A percentile compares a stretch with the other conserved stretches of the same genome.
These are phyloP conservation scores for Fusarium camptoceras DNA, from an alignment of 2,329 filamentous ascomycete species.

Conservation along the genomic window DNA sequence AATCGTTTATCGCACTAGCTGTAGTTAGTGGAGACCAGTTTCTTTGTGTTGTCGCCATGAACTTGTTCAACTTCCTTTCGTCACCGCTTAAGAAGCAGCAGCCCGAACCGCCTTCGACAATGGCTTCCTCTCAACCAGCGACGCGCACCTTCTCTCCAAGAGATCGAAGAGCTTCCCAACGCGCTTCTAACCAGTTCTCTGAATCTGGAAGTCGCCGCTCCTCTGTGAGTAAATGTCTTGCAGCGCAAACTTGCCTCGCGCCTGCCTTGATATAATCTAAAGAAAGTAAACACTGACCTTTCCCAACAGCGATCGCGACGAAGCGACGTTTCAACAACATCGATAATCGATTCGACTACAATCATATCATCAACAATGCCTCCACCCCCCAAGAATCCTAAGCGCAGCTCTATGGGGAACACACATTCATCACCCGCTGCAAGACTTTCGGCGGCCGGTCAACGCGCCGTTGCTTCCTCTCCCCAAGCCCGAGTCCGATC, in stretches of 20 bases:
- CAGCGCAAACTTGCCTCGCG: background rate
- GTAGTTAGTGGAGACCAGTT: background rate
- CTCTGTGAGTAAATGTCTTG: conserved; percentile 17
- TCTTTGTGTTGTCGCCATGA: conserved; percentile 7
- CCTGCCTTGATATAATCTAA: background rate
- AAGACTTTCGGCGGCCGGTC: background rate
- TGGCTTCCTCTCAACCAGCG: conserved; percentile 21
- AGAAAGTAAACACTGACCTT: background rate
- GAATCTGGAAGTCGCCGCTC: conserved; percentile 29
- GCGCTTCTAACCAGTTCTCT: conserved; percentile 15
- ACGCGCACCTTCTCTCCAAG: conserved; percentile 30
- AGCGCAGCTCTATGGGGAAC: background rate
- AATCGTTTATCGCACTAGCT: background rate
- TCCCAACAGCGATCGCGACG: conserved; percentile 23
- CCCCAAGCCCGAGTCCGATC: background rate
- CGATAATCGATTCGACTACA: conserved; percentile 16
- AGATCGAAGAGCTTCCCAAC: conserved; percentile 28
- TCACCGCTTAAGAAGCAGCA: conserved; percentile 42
- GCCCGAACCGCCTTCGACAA: conserved; percentile 7
- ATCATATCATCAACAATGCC: conserved; percentile 20
- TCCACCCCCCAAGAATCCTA: background rate
- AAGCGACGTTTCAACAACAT: conserved; percentile 26
- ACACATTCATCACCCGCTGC: conserved; percentile 1
- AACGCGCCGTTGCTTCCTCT: background rate
- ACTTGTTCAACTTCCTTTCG: conserved; percentile 34